Evolutionary conservation across 805 yeast genomes (phyloP).

Genomic region (Sungouiozyma ichnusensis): DNA sequence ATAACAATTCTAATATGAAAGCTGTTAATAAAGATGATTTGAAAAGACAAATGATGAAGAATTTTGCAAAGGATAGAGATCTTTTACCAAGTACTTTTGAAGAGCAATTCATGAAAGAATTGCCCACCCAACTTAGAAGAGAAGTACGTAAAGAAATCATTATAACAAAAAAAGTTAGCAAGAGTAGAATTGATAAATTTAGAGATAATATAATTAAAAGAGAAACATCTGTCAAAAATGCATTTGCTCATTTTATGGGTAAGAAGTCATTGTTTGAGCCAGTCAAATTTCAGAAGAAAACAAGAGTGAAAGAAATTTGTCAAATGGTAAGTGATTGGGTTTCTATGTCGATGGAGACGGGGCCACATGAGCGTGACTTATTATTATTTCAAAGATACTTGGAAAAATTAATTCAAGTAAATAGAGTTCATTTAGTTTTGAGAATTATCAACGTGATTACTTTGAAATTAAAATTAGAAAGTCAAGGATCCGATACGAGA

Average conservation of each 20-base stretch:
- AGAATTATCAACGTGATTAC: constrained; percentile 17
- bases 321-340: constrained; percentile 31
- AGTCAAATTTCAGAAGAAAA: constrained; percentile 27
- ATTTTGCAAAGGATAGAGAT: not conserved
- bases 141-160: constrained; percentile 49
- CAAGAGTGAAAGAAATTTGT: constrained; percentile 29
- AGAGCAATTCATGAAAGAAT: constrained; percentile 48
- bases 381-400: constrained; percentile 30
- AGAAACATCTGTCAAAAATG: constrained; percentile 4
- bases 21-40: constrained; percentile 11
- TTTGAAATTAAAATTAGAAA: constrained; percentile 10
- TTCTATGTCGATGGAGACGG: constrained; percentile 19
- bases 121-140: constrained; percentile 55
- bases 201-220: constrained; percentile 11
- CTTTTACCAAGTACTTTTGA: constrained; percentile 27
- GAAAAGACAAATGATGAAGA: constrained; percentile 2
- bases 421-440: constrained; percentile 19
- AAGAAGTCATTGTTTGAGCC: constrained; percentile 19
- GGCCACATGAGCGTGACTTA: constrained; percentile 35
- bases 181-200: constrained; percentile 14
- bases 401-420: constrained; percentile 18
- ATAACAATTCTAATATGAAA: constrained; percentile 3
- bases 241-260: constrained; percentile 14
- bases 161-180: constrained; percentile 14
- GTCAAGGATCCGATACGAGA: not conserved